phyloP scores from a whole-genome alignment of 345 rosid species.

The Zanthoxylum bungeanum region DNA sequence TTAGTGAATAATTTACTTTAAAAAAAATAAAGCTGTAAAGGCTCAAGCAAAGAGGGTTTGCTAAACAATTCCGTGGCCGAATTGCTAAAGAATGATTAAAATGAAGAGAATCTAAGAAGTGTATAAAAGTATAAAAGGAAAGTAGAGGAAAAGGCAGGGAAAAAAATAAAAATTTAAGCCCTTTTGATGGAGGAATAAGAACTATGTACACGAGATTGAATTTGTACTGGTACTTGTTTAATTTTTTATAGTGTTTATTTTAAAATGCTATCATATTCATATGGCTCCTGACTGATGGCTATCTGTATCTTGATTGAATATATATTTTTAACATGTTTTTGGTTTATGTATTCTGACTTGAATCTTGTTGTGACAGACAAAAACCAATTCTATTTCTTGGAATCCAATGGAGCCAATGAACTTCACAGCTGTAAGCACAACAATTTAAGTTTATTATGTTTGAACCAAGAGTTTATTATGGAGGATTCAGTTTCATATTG shows the following conservation, averaged over 20 bases:
- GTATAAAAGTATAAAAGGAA: background rate
- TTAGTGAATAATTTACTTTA: background rate
- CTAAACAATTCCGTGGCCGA: background rate
- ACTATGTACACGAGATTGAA: background rate
- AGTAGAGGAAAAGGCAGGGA: background rate
- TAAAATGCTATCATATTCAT: background rate
- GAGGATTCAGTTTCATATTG: background rate
- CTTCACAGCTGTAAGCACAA: conserved; percentile 80
- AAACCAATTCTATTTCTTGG: conserved; percentile 88
- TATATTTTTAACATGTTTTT: background rate
- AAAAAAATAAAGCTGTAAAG: background rate
- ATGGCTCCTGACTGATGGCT: background rate
- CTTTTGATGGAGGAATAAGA: background rate
- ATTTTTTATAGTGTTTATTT: background rate
- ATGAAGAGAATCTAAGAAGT: background rate
- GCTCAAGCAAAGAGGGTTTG: background rate
- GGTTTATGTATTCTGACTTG: conserved; percentile 2
- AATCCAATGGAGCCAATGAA: conserved; percentile 99
- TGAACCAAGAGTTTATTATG: background rate
- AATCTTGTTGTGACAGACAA: conserved; percentile 57
- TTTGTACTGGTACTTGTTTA: background rate
- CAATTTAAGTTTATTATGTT: conserved; percentile 9
- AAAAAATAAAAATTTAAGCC: background rate
- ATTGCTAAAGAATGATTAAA: background rate
- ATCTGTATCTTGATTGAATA: background rate